phyloP scores from a whole-genome alignment of 108 stramenopile genomes.

The Stephanodiscus minutulus region DNA sequence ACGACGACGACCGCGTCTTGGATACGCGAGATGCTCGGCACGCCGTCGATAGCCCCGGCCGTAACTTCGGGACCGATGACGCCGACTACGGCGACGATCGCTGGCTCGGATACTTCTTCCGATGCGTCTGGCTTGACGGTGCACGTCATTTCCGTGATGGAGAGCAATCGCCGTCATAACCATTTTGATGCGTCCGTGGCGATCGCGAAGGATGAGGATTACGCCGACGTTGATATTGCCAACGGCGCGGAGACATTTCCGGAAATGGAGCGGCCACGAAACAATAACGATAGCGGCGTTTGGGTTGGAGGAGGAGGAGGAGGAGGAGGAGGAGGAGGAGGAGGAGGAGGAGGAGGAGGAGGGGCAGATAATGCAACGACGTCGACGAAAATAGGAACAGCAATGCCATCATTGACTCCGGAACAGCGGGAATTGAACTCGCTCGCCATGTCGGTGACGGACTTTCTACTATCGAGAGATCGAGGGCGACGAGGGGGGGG shows the following conservation, averaged over 20 bases:
- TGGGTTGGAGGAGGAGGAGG: neutral
- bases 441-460: slow-evolving; percentile 2
- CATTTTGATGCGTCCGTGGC: neutral
- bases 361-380: neutral
- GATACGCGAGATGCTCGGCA: slow-evolving; percentile 16
- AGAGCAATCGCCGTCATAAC: neutral
- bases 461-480: slow-evolving; percentile 5
- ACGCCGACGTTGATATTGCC: neutral
- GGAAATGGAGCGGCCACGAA: slow-evolving; percentile 33
- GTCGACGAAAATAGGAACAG: slow-evolving; percentile 5
- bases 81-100: neutral
- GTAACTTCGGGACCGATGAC: neutral
- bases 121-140: slow-evolving; percentile 14
- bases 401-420: slow-evolving; percentile 3
- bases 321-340: neutral
- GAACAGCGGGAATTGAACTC: neutral
- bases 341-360: neutral
- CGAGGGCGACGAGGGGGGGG: neutral
- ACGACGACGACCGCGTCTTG: neutral
- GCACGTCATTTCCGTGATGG: slow-evolving; percentile 10
- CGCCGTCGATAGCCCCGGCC: neutral
- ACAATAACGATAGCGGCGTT: slow-evolving; percentile 1
- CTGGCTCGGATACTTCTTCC: neutral
- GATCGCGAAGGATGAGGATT: neutral
- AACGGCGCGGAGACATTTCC: slow-evolving; percentile 19